phyloP scores from a whole-genome alignment of 1,139 yeast genomes.

The Kodamaea plutei region DNA sequence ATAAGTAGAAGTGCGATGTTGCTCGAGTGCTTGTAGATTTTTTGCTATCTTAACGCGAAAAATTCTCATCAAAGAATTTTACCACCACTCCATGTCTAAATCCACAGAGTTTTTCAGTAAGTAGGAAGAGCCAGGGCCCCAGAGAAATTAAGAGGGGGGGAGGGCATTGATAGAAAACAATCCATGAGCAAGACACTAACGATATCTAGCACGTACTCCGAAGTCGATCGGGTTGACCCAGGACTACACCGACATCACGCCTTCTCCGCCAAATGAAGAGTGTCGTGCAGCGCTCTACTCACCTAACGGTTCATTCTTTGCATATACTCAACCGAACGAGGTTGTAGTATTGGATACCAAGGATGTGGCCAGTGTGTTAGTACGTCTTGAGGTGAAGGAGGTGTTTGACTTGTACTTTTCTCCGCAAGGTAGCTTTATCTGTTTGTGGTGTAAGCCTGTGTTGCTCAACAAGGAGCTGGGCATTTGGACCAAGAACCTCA shows the following conservation, averaged over 20 bases:
- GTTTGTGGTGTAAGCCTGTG: slow-evolving; percentile 89
- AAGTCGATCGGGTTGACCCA: slow-evolving; percentile 16
- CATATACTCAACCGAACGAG: slow-evolving; percentile 51
- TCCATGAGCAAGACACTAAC: neutral
- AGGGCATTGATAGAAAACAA: no score
- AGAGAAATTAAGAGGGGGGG: no score
- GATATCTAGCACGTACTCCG: slow-evolving; percentile 16
- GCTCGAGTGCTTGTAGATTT: no score
- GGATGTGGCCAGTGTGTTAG: slow-evolving; percentile 26
- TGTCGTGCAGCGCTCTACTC: slow-evolving; percentile 49
- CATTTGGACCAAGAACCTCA: slow-evolving; percentile 72
- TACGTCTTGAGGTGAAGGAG: slow-evolving; percentile 50
- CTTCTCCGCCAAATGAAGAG: slow-evolving; percentile 26
- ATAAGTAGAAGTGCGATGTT: no score
- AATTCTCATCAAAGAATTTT: slow-evolving; percentile 1
- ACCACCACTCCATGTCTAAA: slow-evolving; percentile 15
- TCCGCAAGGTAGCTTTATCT: slow-evolving; percentile 78
- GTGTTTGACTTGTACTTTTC: slow-evolving; percentile 83
- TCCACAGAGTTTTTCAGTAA: slow-evolving; percentile 18
- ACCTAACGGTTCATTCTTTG: slow-evolving; percentile 52
- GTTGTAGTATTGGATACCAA: slow-evolving; percentile 61
- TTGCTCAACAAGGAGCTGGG: slow-evolving; percentile 56
- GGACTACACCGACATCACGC: slow-evolving; percentile 17
- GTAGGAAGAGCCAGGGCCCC: no score
- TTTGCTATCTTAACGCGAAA: no score